A percentile compares a stretch with the other conserved stretches of the same genome.
These are phyloP conservation scores for Neltuma alba DNA, from an alignment of 306 rosid genomes.

Conservation along the genomic window DNA sequence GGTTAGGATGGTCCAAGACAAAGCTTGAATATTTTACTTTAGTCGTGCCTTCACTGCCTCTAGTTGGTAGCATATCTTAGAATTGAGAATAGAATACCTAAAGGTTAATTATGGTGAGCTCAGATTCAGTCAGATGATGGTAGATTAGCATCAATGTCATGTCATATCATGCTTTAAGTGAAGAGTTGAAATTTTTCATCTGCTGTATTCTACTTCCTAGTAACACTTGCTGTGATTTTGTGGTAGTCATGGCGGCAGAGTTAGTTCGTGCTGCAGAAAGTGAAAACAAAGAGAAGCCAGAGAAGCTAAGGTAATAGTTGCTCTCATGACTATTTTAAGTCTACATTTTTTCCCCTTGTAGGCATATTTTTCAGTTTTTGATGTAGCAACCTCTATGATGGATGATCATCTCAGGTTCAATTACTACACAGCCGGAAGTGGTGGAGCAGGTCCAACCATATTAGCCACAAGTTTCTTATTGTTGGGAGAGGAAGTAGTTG, in stretches of 20 bases:
- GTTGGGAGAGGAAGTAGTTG: slow-evolving; percentile 95
- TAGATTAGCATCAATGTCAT: background rate
- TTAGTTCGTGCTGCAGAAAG: slow-evolving; percentile 69
- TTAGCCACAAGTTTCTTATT: slow-evolving; percentile 89
- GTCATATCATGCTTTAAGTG: slow-evolving; percentile 9
- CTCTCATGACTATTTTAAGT: slow-evolving; percentile 21
- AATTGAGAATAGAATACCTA: background rate
- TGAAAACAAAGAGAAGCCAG: slow-evolving; percentile 66
- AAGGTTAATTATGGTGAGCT: background rate
- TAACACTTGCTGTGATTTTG: slow-evolving; percentile 30
- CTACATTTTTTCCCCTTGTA: background rate
- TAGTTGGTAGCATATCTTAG: slow-evolving; percentile 5
- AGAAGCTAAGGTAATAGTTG: slow-evolving; percentile 73
- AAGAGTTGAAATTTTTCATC: background rate
- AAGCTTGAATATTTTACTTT: background rate
- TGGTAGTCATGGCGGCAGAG: slow-evolving; percentile 94
- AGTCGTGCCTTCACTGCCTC: background rate
- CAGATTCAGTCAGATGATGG: background rate
- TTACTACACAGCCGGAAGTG: slow-evolving; percentile 95
- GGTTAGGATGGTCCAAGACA: background rate
- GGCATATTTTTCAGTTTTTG: slow-evolving; percentile 25
- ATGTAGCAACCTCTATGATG: slow-evolving; percentile 31
- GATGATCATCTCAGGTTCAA: slow-evolving; percentile 66
- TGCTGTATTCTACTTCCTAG: slow-evolving; percentile 21
- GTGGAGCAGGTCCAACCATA: slow-evolving; percentile 97